Base-by-base conservation (phyloP, 345 rosid genomes). In the Salix suchowensis region DNA sequence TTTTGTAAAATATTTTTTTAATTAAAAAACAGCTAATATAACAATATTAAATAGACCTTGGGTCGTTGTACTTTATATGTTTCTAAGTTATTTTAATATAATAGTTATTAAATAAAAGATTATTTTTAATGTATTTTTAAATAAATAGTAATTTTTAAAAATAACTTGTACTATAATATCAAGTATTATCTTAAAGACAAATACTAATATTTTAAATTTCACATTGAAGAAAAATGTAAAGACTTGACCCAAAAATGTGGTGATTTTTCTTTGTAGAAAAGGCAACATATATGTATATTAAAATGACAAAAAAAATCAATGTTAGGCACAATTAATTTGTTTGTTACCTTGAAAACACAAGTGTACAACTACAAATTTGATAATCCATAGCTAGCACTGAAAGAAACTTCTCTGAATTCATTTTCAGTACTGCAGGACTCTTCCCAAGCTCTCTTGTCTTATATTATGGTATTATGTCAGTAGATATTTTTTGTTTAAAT, bases 21-120 rank as follows among this genome's bases (percentile, higher is more conserved):
- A 1, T 16, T 16, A 0, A 3, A 4, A 48, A 4, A 12, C 2
- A 48, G 0, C 16, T 15, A 34, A 1, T 1, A 50, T 6, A 6
- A 15, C 7, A 15, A 5, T 52, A 7, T 18, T 48, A 48, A 5
- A 34, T 34, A 34, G 37, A 34, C 37, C 37, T 5, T 1, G 37
- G 37, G 37, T 34, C 4, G 37, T 5, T 34, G 37, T 34, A 5
- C 37, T 34, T 4, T 34, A 5, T 34, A 34, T 5, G 37, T 5
- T 4, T 34, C 37, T 34, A 34, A 5, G 37, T 34, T 34, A 34
- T 34, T 34, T 34, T 34, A 34, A 34, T 34, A 34, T 5, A 34
- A 34, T 34, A 34, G 6, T 4, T 34, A 34, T 5, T 34, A 34
- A 34, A 34, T 34, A 34, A 34, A 34, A 34, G 1, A 34, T 34